Evolutionary conservation across 2,329 filamentous ascomycete genomes (phyloP).

Genomic region (Phaeosphaeria sp.): DNA sequence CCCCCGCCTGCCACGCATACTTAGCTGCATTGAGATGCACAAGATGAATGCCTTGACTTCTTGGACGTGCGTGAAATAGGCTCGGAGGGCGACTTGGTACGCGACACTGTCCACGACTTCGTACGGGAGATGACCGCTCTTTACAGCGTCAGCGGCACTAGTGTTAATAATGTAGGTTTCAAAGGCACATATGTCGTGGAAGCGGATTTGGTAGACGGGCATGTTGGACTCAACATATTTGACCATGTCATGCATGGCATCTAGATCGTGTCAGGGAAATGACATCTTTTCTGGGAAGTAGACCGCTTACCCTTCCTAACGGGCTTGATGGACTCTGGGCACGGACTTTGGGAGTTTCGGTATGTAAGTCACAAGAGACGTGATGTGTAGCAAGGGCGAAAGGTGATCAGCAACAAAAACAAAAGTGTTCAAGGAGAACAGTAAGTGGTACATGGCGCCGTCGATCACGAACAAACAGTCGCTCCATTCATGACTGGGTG

Average conservation of each 20-base stretch:
- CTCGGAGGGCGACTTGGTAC: slow-evolving; percentile 12
- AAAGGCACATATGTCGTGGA: background rate
- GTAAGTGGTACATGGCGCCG: background rate
- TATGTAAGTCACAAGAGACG: background rate
- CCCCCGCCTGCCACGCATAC: background rate
- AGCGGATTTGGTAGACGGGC: background rate
- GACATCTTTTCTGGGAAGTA: background rate
- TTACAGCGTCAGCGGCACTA: background rate
- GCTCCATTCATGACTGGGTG: background rate
- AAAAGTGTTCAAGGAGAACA: background rate
- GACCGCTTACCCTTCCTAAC: background rate
- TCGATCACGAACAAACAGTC: background rate
- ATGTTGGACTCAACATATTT: background rate
- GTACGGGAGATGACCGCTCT: background rate
- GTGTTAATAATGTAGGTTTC: background rate
- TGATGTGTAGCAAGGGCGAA: background rate
- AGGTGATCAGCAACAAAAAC: background rate
- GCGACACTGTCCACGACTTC: slow-evolving; percentile 7
- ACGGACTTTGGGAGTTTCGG: background rate
- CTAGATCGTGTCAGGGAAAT: background rate
- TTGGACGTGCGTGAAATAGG: background rate
- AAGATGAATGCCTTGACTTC: background rate
- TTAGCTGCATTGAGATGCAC: slow-evolving; percentile 4
- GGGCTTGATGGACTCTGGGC: background rate
- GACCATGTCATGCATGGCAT: background rate